Evolutionary conservation across 352 stramenopile genomes (phyloP).

Genomic region (Globisporangium alternatum): DNA sequence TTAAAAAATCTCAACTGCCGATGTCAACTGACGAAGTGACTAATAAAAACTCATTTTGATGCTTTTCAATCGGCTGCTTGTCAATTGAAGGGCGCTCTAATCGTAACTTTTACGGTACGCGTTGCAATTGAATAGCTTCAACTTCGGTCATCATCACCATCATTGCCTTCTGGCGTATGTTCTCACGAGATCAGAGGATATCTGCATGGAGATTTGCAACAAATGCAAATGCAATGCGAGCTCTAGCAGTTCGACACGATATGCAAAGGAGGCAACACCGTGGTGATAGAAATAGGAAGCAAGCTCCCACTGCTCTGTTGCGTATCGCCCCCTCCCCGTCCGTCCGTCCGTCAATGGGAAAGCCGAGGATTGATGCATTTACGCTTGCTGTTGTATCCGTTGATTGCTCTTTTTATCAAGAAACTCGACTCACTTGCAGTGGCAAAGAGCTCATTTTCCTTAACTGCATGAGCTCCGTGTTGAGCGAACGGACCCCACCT

Average conservation of each 20-base stretch:
- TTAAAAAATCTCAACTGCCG: slow-evolving; percentile 3
- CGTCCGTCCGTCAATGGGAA: not conserved
- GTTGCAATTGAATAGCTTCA: not conserved
- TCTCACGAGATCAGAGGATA: not conserved
- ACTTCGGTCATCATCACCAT: slow-evolving; percentile 1
- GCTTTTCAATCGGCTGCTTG: not conserved
- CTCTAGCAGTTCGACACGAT: too few species aligned
- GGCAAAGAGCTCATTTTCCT: too few species aligned
- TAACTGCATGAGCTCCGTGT: too few species aligned
- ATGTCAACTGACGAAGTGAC: slow-evolving; percentile 1
- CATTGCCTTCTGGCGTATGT: slow-evolving; percentile 1
- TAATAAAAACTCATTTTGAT: not conserved
- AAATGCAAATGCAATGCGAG: not conserved
- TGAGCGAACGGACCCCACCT: too few species aligned
- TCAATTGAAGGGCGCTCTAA: not conserved
- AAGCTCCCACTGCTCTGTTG: not conserved
- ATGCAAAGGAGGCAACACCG: not conserved
- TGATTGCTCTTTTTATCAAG: not conserved
- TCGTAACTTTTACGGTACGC: not conserved
- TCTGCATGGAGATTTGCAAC: not conserved
- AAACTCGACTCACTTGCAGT: not conserved
- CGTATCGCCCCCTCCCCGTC: not conserved
- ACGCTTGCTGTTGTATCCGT: not conserved
- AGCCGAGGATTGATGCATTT: too few species aligned
- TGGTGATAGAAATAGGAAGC: not conserved